Evolutionary conservation across 2,329 filamentous ascomycete species (phyloP), one percentile per base, ranked within the genome.

Genomic region (Claviceps spartinae): DNA sequence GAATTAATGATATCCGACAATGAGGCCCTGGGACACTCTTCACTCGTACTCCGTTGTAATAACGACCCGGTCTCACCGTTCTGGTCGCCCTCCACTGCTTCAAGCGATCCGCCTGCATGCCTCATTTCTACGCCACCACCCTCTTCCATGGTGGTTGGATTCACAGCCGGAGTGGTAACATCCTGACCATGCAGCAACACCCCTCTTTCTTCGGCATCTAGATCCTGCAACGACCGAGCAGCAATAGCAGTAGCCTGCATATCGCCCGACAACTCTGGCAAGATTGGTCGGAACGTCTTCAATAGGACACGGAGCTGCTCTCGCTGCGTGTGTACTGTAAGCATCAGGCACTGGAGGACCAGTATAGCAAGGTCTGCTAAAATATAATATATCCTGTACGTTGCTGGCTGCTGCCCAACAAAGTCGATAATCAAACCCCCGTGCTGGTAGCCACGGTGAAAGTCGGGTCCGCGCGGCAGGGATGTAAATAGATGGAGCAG

Each of bases 361-460:
- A 84, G 59, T 7, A 85, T 71, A 34, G 78, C 59, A 6, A 77
- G 24, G 62, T 86, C 82, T 44, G 79, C 64, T 2, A 77, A 59
- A 5, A 84, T 56, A 46, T 83, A 72, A 49, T 76, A 73, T 16
- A 78, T 59, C 56, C 73, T 73, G 24, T 78, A 81, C 1, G 74
- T 72, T 1, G 82, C 78, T 4, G 81, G 78, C 57, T 75, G 76
- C 63, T 86, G 82, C 14, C 82, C 82, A 57, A 86, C 72, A 57
- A 86, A 82, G 60, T 86, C 82, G 58, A 85, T 75, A 24, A 85
- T 71, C 49, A 85, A 69, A 37, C 82, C 82, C 24, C 82, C 82
- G 56, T 85, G 82, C 24, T 84, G 72, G 60, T 85, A 85, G 24
- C 81, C 82, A 50, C 79, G 71, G 54, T 79, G 74, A 40, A 77